phyloP scores from a whole-genome alignment of 345 rosid species.

The Microthlaspi erraticum region DNA sequence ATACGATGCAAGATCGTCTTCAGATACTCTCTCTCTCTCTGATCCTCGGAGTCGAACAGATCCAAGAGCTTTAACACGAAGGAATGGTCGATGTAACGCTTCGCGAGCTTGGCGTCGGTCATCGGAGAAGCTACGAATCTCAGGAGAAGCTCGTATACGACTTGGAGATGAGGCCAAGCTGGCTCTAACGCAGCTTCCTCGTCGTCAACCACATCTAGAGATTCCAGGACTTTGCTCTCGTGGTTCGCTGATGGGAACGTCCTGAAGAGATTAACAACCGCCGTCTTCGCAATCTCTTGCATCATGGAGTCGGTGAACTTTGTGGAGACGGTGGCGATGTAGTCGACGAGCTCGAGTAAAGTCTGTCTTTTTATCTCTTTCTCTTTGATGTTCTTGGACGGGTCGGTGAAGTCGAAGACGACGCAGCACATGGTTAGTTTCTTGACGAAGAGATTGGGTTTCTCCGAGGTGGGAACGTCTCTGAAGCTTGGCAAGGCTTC shows the following conservation, averaged over 20 bases:
- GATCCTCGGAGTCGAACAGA: constrained; percentile 73
- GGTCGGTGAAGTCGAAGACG: constrained; percentile 71
- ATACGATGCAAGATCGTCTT: constrained; percentile 68
- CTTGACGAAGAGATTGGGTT: constrained; percentile 66
- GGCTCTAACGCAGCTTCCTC: constrained; percentile 67
- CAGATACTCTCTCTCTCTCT: constrained; percentile 70
- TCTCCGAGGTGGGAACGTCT: constrained; percentile 68
- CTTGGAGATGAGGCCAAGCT: constrained; percentile 71
- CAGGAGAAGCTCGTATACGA: constrained; percentile 65
- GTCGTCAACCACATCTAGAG: constrained; percentile 59
- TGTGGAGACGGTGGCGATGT: constrained; percentile 51
- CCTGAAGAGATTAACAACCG: constrained; percentile 60
- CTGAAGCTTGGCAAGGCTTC: constrained; percentile 71
- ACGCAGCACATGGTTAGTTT: constrained; percentile 69
- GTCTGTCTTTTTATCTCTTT: constrained; percentile 83
- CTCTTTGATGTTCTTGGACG: constrained; percentile 66
- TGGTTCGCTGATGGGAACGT: constrained; percentile 53
- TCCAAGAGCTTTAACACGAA: constrained; percentile 66
- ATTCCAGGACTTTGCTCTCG: constrained; percentile 51
- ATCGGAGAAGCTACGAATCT: constrained; percentile 64
- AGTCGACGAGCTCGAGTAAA: constrained; percentile 76
- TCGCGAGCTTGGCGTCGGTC: constrained; percentile 72
- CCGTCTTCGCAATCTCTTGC: constrained; percentile 62
- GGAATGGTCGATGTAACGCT: constrained; percentile 66
- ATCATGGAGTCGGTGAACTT: constrained; percentile 63